Conservation (phyloP, 495 filamentous ascomycete genomes). For the Cenococcum geophilum region DNA sequence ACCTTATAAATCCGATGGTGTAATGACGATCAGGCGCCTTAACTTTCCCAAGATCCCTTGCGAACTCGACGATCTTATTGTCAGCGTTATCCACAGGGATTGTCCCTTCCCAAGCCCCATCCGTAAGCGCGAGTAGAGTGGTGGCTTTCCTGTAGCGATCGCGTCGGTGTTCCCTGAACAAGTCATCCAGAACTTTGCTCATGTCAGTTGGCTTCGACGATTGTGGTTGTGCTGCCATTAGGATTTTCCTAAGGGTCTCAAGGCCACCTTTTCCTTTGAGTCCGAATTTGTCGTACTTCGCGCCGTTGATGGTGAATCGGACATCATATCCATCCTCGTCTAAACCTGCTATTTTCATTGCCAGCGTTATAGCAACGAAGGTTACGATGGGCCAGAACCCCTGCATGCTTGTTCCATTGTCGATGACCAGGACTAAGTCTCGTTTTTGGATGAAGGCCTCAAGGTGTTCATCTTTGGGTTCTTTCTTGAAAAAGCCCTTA, state of each 20-base stretch:
- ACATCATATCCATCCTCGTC: constrained; percentile 37
- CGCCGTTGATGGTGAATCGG: constrained; percentile 21
- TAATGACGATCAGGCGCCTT: constrained; percentile 23
- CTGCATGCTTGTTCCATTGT: constrained; percentile 27
- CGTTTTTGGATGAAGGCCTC: constrained; percentile 17
- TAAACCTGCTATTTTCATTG: constrained; percentile 29
- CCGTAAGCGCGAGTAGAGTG: constrained; percentile 37
- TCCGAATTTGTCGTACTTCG: not conserved
- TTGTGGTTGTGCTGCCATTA: not conserved
- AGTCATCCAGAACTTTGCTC: not conserved
- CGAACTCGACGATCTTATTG: constrained; percentile 9
- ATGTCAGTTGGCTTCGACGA: constrained; percentile 9
- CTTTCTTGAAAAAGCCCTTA: not conserved
- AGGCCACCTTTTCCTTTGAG: constrained; percentile 6
- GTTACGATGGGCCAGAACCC: constrained; percentile 30
- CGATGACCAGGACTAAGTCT: constrained; percentile 32
- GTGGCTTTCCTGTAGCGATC: constrained; percentile 1
- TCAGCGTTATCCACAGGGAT: constrained; percentile 12
- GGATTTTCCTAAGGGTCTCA: not conserved
- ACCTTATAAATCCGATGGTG: constrained; percentile 37
- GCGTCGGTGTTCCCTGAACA: constrained; percentile 6
- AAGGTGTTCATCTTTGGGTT: constrained; percentile 12
- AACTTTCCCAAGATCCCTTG: constrained; percentile 6
- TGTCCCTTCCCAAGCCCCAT: constrained; percentile 33
- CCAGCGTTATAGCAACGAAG: constrained; percentile 27